phyloP scores from a whole-genome alignment of 2,329 filamentous ascomycete species.

The Lasiodiplodia theobromae region DNA sequence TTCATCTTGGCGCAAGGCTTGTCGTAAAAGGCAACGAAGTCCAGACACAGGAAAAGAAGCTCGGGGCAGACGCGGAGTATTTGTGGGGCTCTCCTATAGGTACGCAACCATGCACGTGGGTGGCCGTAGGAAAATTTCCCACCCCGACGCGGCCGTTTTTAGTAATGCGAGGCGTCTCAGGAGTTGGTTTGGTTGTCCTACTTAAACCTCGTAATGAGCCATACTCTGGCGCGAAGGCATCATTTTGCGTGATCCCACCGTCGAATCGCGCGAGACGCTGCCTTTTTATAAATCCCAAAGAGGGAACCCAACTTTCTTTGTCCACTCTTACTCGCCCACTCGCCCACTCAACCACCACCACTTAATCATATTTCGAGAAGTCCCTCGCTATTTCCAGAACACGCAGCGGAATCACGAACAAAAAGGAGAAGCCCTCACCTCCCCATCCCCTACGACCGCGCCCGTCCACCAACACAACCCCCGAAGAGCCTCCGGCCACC shows the following conservation, averaged over 20 bases:
- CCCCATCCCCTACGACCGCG: neutral
- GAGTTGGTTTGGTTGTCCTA: neutral
- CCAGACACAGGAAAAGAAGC: neutral
- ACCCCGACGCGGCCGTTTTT: neutral
- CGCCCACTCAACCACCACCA: neutral
- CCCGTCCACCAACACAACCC: neutral
- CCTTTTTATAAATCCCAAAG: neutral
- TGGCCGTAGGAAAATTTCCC: neutral
- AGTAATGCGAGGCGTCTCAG: neutral
- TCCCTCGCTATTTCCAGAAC: neutral
- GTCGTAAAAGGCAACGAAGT: slow-evolving; percentile 5
- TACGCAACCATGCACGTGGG: neutral
- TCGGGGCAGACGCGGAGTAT: slow-evolving; percentile 3
- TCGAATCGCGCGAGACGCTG: slow-evolving; percentile 9
- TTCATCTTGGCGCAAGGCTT: neutral
- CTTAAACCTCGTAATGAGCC: slow-evolving; percentile 4
- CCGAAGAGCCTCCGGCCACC: neutral
- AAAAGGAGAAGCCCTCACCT: neutral
- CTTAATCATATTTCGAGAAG: neutral
- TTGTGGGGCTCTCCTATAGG: slow-evolving; percentile 8
- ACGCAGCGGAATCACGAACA: neutral
- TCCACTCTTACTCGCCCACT: neutral
- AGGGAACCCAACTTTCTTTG: neutral
- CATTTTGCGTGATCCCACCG: slow-evolving; percentile 23
- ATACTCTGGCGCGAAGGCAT: slow-evolving; percentile 5